phyloP scores from a whole-genome alignment of 1,284 basidiomycete species.

The Cryptococcus hybrid region DNA sequence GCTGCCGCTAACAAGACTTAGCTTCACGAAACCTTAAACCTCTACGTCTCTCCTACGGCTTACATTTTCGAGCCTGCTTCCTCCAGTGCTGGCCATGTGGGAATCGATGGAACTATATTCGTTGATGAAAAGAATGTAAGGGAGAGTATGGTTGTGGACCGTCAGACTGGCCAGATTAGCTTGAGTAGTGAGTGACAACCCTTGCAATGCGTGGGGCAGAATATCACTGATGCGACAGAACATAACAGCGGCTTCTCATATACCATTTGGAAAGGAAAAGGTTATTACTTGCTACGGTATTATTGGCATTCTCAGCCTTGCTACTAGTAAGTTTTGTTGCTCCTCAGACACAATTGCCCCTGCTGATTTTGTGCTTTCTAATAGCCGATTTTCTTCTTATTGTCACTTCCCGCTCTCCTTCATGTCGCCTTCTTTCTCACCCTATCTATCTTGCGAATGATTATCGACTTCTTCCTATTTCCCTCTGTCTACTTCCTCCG shows the following conservation, averaged over 20 bases:
- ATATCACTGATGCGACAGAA: not conserved
- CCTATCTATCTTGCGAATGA: slow-evolving; percentile 87
- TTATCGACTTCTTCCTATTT: slow-evolving; percentile 85
- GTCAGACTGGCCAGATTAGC: slow-evolving; percentile 46
- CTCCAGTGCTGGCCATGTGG: slow-evolving; percentile 15
- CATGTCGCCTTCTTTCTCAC: slow-evolving; percentile 75
- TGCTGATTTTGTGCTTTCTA: not conserved
- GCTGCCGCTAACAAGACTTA: slow-evolving; percentile 3
- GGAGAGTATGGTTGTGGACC: slow-evolving; percentile 50
- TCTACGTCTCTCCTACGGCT: slow-evolving; percentile 48
- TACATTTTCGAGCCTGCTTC: slow-evolving; percentile 50
- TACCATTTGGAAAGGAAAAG: slow-evolving; percentile 50
- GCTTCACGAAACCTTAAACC: slow-evolving; percentile 50
- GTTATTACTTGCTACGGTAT: slow-evolving; percentile 69
- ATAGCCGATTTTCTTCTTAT: slow-evolving; percentile 91
- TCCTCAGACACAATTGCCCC: slow-evolving; percentile 65
- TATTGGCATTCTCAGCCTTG: slow-evolving; percentile 77
- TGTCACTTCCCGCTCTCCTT: slow-evolving; percentile 77
- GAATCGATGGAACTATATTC: slow-evolving; percentile 17
- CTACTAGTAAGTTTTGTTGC: slow-evolving; percentile 79
- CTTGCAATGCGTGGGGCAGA: not conserved
- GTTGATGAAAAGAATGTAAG: slow-evolving; percentile 44
- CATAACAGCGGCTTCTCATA: no score
- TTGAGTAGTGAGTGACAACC: slow-evolving; percentile 44
- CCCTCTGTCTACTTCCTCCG: slow-evolving; percentile 63